These are phyloP conservation scores for Allium cepa DNA, from an alignment of 106 monocot genomes.

Conservation along the genomic window DNA sequence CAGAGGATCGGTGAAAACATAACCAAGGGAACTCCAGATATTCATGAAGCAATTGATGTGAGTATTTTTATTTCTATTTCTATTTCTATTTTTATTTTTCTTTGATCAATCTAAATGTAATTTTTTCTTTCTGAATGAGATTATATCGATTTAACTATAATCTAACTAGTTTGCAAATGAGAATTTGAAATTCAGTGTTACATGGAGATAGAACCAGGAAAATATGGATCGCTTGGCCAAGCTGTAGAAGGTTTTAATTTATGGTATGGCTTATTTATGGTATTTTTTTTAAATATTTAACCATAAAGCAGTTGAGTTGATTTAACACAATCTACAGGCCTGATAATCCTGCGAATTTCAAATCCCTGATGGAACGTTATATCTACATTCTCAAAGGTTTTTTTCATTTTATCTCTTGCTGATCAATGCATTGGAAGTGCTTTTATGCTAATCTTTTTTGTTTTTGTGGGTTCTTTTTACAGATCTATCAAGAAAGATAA, in stretches of 20 bases:
- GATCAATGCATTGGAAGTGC: background rate
- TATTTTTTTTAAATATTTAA: background rate
- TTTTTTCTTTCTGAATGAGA: no score
- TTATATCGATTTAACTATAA: background rate
- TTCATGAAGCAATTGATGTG: conserved; percentile 99
- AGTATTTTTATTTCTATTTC: conserved; percentile 3
- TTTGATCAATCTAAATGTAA: background rate
- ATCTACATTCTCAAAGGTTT: conserved; percentile 56
- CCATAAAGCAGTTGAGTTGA: background rate
- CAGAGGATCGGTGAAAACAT: conserved; percentile 82
- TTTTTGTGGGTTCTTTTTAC: background rate
- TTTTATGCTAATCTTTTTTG: background rate
- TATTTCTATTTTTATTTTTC: background rate
- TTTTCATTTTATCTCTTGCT: background rate
- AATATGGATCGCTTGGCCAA: conserved; percentile 65
- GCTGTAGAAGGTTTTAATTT: conserved; percentile 70
- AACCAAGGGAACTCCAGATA: conserved; percentile 80
- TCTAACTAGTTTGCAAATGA: background rate
- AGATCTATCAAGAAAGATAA: conserved; percentile 93
- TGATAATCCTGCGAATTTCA: conserved; percentile 55
- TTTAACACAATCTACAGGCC: conserved; percentile 48
- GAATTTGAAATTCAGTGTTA: conserved; percentile 48
- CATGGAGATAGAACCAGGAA: conserved; percentile 49
- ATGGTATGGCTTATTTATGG: conserved; percentile 45
- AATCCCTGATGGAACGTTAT: conserved; percentile 60